These are phyloP conservation scores for Phyllosticta citriasiana DNA, from an alignment of 2,329 filamentous ascomycete genomes.

Conservation along the genomic window DNA sequence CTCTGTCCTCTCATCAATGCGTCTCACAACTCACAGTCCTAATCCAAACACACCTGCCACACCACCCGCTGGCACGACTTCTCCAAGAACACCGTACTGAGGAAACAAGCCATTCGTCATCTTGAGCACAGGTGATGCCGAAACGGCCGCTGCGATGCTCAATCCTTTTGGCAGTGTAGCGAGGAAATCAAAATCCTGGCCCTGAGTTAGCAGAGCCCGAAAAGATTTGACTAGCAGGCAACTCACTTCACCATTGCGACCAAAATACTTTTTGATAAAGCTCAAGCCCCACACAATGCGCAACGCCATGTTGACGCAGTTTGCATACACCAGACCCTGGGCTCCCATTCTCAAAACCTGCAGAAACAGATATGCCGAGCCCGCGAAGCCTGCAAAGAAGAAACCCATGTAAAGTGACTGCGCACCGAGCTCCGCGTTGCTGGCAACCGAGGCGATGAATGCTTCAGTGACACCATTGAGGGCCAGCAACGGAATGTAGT, in stretches of 20 bases:
- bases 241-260: conserved; percentile 12
- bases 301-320: conserved; percentile 80
- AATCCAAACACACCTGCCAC: conserved; percentile 27
- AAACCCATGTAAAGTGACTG: conserved; percentile 78
- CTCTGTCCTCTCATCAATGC: neutral
- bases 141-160: conserved; percentile 26
- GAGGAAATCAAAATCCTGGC: conserved; percentile 17
- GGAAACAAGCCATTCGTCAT: conserved; percentile 19
- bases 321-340: conserved; percentile 72
- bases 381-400: conserved; percentile 69
- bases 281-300: conserved; percentile 69
- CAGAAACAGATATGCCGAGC: conserved; percentile 65
- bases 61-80: conserved; percentile 28
- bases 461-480: conserved; percentile 87
- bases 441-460: conserved; percentile 82
- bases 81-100: conserved; percentile 31
- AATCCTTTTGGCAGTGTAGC: conserved; percentile 20
- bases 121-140: conserved; percentile 28
- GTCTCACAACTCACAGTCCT: conserved; percentile 25
- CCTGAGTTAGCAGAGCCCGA: neutral
- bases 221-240: neutral
- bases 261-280: conserved; percentile 51
- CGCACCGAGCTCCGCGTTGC: conserved; percentile 58
- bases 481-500: conserved; percentile 86
- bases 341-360: conserved; percentile 61